phyloP scores from a whole-genome alignment of 352 stramenopile species.

The Globisporangium carolinianum region DNA sequence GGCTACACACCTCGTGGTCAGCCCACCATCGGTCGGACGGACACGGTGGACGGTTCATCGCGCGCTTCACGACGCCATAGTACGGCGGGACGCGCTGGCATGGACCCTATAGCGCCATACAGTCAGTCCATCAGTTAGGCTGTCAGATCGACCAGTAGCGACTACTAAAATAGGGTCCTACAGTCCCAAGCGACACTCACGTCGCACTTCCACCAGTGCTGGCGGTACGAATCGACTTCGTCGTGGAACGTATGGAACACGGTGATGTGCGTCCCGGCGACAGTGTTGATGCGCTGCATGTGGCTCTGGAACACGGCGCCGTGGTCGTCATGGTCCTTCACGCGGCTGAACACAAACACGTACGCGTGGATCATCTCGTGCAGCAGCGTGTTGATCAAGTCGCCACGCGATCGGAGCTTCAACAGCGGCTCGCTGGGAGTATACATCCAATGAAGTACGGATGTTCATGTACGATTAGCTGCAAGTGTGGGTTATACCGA shows the following conservation, averaged over 20 bases:
- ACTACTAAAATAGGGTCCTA: neutral
- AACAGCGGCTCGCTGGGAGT: slow-evolving; percentile 62
- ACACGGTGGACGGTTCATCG: slow-evolving; percentile 82
- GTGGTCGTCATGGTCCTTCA: slow-evolving; percentile 83
- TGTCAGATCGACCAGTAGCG: neutral
- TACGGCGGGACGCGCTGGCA: slow-evolving; percentile 57
- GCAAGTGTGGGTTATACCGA: too few relatives aligned
- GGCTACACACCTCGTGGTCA: slow-evolving; percentile 34
- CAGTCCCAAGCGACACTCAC: slow-evolving; percentile 22
- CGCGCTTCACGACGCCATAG: slow-evolving; percentile 80
- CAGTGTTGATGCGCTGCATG: slow-evolving; percentile 73
- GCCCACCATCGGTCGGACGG: slow-evolving; percentile 69
- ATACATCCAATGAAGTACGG: too few relatives aligned
- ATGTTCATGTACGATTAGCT: too few relatives aligned
- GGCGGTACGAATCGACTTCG: slow-evolving; percentile 80
- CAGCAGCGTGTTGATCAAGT: slow-evolving; percentile 86
- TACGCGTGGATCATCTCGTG: slow-evolving; percentile 91
- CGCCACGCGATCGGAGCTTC: slow-evolving; percentile 68
- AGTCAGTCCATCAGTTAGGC: slow-evolving; percentile 1
- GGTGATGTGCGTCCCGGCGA: slow-evolving; percentile 67
- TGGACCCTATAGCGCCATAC: slow-evolving; percentile 29
- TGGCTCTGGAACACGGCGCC: slow-evolving; percentile 75
- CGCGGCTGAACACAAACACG: slow-evolving; percentile 72
- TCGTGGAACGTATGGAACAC: slow-evolving; percentile 89
- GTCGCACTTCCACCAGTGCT: slow-evolving; percentile 84